Evolutionary conservation across 495 filamentous ascomycete species (phyloP).

Genomic region (Penicillium fimorum): DNA sequence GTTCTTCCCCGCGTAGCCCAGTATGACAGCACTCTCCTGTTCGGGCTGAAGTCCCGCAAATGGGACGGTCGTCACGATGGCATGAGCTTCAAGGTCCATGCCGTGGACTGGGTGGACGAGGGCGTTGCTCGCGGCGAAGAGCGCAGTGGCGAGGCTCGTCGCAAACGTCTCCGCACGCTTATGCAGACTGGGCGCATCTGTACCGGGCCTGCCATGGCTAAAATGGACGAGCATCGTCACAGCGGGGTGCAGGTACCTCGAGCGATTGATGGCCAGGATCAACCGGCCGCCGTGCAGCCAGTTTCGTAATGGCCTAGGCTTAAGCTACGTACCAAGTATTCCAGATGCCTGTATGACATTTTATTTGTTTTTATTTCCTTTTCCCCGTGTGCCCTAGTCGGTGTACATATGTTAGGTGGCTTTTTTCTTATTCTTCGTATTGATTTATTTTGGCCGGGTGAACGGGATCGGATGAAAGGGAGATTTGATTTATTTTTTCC

Average conservation of each 20-base stretch:
- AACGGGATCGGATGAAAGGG: conserved; percentile 31
- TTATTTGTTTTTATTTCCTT: conserved; percentile 2
- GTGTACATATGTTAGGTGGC: conserved; percentile 18
- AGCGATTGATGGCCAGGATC: conserved; percentile 31
- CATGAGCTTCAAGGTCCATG: conserved; percentile 79
- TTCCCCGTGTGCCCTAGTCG: background rate
- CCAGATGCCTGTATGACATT: background rate
- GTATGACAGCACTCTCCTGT: conserved; percentile 70
- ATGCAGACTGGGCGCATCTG: conserved; percentile 50
- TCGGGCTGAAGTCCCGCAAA: conserved; percentile 74
- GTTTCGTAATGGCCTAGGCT: conserved; percentile 30
- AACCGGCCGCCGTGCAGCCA: conserved; percentile 32
- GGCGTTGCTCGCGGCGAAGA: conserved; percentile 63
- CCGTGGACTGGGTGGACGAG: conserved; percentile 79
- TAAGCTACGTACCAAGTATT: background rate
- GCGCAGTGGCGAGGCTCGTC: conserved; percentile 59
- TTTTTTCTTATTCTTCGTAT: conserved; percentile 4
- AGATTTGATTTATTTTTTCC: conserved; percentile 7
- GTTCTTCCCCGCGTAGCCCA: conserved; percentile 75
- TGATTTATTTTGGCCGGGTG: conserved; percentile 19
- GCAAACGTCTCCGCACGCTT: conserved; percentile 54
- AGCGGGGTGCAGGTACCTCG: conserved; percentile 37
- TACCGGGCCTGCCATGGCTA: conserved; percentile 44
- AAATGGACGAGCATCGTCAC: conserved; percentile 43
- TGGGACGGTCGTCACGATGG: conserved; percentile 76